Percentiles rank a stretch among this genome's conserved stretches.
These are phyloP conservation scores for Amesomyces nigricolor DNA, from an alignment of 2,329 filamentous ascomycete species.

Conservation along the genomic window DNA sequence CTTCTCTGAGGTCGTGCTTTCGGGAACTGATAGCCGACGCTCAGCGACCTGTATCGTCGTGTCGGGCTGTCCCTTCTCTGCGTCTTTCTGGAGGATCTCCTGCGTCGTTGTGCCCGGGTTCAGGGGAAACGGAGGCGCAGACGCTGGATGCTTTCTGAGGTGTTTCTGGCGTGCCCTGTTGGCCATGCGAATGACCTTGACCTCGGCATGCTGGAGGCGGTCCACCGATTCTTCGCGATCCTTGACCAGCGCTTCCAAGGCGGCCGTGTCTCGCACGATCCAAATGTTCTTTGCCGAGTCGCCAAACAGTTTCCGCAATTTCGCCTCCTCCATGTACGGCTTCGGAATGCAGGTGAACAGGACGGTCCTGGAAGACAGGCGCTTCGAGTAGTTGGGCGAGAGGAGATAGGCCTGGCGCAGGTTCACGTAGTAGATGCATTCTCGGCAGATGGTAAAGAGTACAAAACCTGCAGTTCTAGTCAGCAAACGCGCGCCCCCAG, in stretches of 20 bases:
- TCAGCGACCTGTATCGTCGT: conserved; percentile 14
- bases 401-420: conserved; percentile 90
- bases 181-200: conserved; percentile 69
- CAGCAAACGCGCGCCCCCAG: not conserved
- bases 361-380: conserved; percentile 85
- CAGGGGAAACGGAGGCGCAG: conserved; percentile 5
- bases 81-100: conserved; percentile 11
- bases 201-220: conserved; percentile 77
- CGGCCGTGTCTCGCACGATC: conserved; percentile 68
- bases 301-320: conserved; percentile 71
- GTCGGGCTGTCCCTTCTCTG: conserved; percentile 22
- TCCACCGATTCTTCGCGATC: conserved; percentile 69
- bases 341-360: conserved; percentile 84
- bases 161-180: conserved; percentile 56
- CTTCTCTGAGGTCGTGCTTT: conserved; percentile 21
- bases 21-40: conserved; percentile 17
- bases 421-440: conserved; percentile 90
- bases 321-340: conserved; percentile 67
- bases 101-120: not conserved
- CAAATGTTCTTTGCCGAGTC: conserved; percentile 75
- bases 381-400: conserved; percentile 72
- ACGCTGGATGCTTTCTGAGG: conserved; percentile 24
- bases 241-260: conserved; percentile 71
- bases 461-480: conserved; percentile 57
- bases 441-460: conserved; percentile 81